Conservation (phyloP, 2,329 filamentous ascomycete genomes). For the Pseudocercospora crystallina region DNA sequence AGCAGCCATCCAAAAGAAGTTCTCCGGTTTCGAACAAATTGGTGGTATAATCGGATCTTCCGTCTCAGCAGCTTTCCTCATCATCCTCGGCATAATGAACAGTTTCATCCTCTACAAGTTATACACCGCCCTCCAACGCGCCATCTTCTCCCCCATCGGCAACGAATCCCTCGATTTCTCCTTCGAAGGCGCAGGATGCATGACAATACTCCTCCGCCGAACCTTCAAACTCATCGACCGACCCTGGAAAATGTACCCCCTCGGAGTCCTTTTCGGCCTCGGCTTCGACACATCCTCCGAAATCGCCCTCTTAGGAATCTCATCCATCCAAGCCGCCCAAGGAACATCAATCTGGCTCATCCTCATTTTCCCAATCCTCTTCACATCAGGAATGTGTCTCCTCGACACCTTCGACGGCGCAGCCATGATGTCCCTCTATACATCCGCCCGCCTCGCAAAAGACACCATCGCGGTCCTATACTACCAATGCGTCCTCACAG, state of each 20-base stretch:
- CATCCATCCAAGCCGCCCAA: conserved; percentile 78
- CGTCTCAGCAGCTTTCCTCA: conserved; percentile 78
- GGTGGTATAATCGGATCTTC: conserved; percentile 88
- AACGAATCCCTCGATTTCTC: conserved; percentile 52
- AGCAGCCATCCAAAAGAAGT: conserved; percentile 75
- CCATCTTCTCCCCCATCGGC: conserved; percentile 52
- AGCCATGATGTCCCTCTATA: conserved; percentile 92
- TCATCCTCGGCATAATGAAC: conserved; percentile 81
- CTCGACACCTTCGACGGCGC: conserved; percentile 91
- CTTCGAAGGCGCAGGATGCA: conserved; percentile 73
- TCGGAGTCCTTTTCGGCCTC: conserved; percentile 81
- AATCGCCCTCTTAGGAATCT: conserved; percentile 86
- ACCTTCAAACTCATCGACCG: conserved; percentile 72
- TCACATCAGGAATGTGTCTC: conserved; percentile 94
- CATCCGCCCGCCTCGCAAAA: conserved; percentile 71
- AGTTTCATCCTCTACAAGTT: conserved; percentile 80
- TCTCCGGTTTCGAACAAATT: conserved; percentile 74
- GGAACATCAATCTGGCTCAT: conserved; percentile 95
- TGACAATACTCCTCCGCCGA: conserved; percentile 69
- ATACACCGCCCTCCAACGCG: conserved; percentile 63
- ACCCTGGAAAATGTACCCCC: conserved; percentile 95
- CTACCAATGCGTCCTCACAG: conserved; percentile 85
- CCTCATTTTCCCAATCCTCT: conserved; percentile 83
- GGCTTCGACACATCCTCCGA: conserved; percentile 96
- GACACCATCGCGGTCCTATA: conserved; percentile 90